phyloP scores from a whole-genome alignment of 192 early-diverging fungal species.

The Mortierella claussenii region DNA sequence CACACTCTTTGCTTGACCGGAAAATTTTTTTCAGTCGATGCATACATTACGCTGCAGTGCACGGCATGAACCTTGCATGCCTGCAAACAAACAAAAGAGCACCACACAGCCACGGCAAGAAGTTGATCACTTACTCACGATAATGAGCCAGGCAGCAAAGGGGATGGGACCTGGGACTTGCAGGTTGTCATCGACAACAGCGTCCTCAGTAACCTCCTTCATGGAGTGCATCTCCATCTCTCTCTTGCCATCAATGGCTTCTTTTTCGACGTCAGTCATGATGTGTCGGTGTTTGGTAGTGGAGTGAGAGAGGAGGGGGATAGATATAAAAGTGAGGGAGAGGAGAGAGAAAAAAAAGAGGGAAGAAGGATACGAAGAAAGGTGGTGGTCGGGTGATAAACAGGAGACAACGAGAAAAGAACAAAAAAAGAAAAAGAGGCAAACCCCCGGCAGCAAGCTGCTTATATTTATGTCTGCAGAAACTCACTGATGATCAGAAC shows the following conservation, averaged over 20 bases:
- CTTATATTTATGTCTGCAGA: no score
- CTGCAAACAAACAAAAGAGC: no score
- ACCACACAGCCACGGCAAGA: no score
- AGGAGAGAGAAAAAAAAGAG: not conserved
- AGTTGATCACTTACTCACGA: conserved; percentile 63
- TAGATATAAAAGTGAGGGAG: not conserved
- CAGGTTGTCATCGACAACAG: conserved; percentile 9
- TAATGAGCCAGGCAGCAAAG: conserved; percentile 47
- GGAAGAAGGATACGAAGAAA: conserved; percentile 17
- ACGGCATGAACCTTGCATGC: no score
- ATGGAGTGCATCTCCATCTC: not conserved
- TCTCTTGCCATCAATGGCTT: not conserved
- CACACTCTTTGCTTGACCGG: no score
- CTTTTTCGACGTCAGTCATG: conserved; percentile 17
- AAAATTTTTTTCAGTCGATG: no score
- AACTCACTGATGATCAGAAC: no score
- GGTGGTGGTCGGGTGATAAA: no score
- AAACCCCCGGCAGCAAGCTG: no score
- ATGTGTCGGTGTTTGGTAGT: not conserved
- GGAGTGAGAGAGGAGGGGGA: not conserved
- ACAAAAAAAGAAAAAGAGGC: not conserved
- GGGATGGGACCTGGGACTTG: conserved; percentile 52
- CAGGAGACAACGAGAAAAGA: not conserved
- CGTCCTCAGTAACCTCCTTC: conserved; percentile 18
- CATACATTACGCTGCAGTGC: no score